Percentiles rank a stretch among this genome's conserved stretches.
Conservation (phyloP, 257 asterid genomes). For the Gynochthodes officinalis region DNA sequence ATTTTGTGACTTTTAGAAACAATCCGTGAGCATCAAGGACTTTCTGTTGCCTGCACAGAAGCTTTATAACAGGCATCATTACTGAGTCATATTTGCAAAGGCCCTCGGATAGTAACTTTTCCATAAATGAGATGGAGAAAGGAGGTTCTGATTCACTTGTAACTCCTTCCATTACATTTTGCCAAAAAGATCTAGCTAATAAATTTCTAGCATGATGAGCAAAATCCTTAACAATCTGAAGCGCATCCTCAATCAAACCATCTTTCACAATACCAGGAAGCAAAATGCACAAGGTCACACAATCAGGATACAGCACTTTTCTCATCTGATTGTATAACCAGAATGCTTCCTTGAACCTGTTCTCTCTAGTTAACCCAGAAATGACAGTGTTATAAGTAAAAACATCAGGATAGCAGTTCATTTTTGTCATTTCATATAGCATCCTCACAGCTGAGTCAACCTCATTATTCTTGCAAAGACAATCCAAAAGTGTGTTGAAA, state of each 20-base stretch:
- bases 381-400: constrained; percentile 82
- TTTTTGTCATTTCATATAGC: constrained; percentile 67
- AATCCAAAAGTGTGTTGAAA: constrained; percentile 78
- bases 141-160: constrained; percentile 58
- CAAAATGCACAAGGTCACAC: constrained; percentile 62
- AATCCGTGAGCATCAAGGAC: constrained; percentile 59
- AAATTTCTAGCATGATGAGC: constrained; percentile 25
- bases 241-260: constrained; percentile 65
- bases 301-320: constrained; percentile 61
- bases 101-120: constrained; percentile 45
- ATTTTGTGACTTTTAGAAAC: constrained; percentile 48
- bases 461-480: constrained; percentile 76
- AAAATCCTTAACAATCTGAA: constrained; percentile 52
- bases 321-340: constrained; percentile 93
- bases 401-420: constrained; percentile 66
- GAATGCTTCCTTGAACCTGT: constrained; percentile 70
- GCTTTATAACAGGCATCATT: constrained; percentile 56
- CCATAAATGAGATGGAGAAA: constrained; percentile 56
- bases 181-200: constrained; percentile 57
- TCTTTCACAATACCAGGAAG: constrained; percentile 73
- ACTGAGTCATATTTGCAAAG: constrained; percentile 68
- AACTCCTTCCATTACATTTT: constrained; percentile 58
- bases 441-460: constrained; percentile 64
- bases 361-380: constrained; percentile 66
- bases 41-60: constrained; percentile 69